A percentile compares a stretch with the other conserved stretches of the same genome.
Evolutionary conservation across 176 grass and related monocot genomes (phyloP).

Genomic region (Zoysia pacifica): DNA sequence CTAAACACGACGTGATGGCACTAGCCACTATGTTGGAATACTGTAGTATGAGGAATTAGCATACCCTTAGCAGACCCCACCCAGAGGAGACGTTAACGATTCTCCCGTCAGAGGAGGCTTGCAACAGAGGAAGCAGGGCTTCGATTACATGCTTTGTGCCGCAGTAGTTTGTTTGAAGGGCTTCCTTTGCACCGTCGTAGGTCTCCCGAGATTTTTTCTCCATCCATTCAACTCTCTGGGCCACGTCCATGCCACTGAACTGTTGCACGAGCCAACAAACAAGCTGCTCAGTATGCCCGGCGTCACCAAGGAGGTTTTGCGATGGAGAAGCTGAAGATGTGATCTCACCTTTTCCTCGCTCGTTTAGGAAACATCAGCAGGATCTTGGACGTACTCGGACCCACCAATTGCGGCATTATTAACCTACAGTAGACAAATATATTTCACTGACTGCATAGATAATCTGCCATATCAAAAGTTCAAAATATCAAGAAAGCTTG

Average conservation of each 20-base stretch:
- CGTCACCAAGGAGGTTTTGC: too few species aligned
- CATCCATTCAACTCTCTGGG: slow-evolving; percentile 26
- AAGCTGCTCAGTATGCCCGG: not conserved
- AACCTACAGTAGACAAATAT: not conserved
- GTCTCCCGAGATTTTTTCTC: slow-evolving; percentile 21
- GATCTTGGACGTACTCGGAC: not conserved
- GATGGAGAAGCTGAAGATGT: too few species aligned
- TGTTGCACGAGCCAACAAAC: not conserved
- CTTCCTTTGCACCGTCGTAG: slow-evolving; percentile 32
- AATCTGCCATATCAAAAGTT: too few species aligned
- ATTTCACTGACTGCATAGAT: too few species aligned
- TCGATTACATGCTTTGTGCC: slow-evolving; percentile 17
- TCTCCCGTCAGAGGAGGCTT: not conserved
- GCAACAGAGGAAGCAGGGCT: not conserved
- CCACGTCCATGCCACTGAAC: slow-evolving; percentile 13
- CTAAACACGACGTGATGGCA: too few species aligned
- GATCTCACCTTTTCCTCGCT: slow-evolving; percentile 6
- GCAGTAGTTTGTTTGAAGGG: slow-evolving; percentile 65
- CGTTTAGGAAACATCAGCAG: not conserved
- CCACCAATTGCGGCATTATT: not conserved
- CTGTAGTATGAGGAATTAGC: too few species aligned
- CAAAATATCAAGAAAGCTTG: too few species aligned
- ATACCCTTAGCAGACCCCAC: too few species aligned
- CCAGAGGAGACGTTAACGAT: not conserved
- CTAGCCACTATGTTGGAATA: too few species aligned